phyloP scores from a whole-genome alignment of 2,329 filamentous ascomycete genomes.

The Fusarium avenaceum region DNA sequence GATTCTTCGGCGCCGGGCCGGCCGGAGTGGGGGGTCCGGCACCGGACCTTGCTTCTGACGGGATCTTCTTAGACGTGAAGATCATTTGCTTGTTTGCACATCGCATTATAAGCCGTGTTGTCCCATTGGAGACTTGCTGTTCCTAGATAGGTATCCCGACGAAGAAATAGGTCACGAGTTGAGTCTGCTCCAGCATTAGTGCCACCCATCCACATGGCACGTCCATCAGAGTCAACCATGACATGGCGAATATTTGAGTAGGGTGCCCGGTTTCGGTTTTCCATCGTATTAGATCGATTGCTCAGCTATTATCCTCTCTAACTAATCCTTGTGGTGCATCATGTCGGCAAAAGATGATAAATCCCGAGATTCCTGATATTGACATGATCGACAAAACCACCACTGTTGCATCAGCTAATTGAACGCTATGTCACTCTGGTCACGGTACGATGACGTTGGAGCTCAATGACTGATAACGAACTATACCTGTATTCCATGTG shows the following conservation, averaged over 20 bases:
- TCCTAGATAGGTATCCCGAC: slow-evolving; percentile 40
- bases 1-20: slow-evolving; percentile 36
- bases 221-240: slow-evolving; percentile 14
- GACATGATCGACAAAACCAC: slow-evolving; percentile 28
- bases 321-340: slow-evolving; percentile 6
- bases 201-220: slow-evolving; percentile 25
- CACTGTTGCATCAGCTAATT: slow-evolving; percentile 31
- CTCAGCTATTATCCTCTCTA: background rate
- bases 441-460: slow-evolving; percentile 18
- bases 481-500: background rate
- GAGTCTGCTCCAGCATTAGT: slow-evolving; percentile 21
- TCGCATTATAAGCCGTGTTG: slow-evolving; percentile 17
- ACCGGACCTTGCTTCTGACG: slow-evolving; percentile 17
- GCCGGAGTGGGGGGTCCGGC: slow-evolving; percentile 32
- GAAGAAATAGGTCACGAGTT: slow-evolving; percentile 22
- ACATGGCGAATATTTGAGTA: slow-evolving; percentile 19
- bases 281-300: slow-evolving; percentile 15
- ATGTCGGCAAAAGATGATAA: slow-evolving; percentile 14
- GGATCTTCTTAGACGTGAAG: slow-evolving; percentile 14
- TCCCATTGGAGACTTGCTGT: slow-evolving; percentile 10
- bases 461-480: slow-evolving; percentile 1
- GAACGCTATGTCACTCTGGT: slow-evolving; percentile 28
- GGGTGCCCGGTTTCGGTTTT: slow-evolving; percentile 36
- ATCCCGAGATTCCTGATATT: slow-evolving; percentile 27
- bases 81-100: slow-evolving; percentile 35